A percentile compares a stretch with the other conserved stretches of the same genome.
phyloP scores from a whole-genome alignment of 768 basidiomycete species.

The Boletus vermiculosoides region DNA sequence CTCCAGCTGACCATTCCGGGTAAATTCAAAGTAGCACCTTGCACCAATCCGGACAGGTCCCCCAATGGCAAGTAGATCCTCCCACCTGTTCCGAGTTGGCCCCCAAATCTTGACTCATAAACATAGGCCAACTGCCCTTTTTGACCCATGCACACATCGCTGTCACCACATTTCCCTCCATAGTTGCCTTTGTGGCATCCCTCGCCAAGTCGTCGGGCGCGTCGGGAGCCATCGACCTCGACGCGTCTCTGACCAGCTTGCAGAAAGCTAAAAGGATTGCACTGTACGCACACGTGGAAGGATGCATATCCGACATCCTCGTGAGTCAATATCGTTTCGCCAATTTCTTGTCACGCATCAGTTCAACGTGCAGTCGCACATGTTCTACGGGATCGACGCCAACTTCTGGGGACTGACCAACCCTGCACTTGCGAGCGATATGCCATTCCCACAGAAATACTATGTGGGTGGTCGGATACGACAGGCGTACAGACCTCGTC shows the following conservation, averaged over 20 bases:
- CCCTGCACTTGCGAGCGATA: conserved; percentile 52
- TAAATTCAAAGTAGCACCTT: conserved; percentile 60
- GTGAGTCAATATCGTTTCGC: conserved; percentile 42
- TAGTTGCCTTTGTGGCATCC: conserved; percentile 63
- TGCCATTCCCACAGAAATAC: conserved; percentile 69
- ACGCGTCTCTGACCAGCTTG: conserved; percentile 42
- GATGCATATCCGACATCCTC: conserved; percentile 66
- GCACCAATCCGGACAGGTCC: conserved; percentile 67
- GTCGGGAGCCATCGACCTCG: conserved; percentile 42
- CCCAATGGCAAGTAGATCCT: conserved; percentile 57
- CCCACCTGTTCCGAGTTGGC: not conserved
- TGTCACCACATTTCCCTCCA: conserved; percentile 55
- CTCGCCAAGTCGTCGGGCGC: conserved; percentile 36
- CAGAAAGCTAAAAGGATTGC: conserved; percentile 59
- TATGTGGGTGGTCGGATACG: conserved; percentile 69
- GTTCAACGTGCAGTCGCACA: conserved; percentile 49
- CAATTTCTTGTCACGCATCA: conserved; percentile 1
- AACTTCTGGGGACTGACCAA: conserved; percentile 64
- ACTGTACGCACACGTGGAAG: conserved; percentile 64
- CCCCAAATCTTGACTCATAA: conserved; percentile 1
- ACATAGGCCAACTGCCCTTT: conserved; percentile 69
- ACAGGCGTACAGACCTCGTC: conserved; percentile 49
- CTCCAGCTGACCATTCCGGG: conserved; percentile 69
- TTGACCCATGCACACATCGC: conserved; percentile 55
- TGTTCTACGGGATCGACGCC: conserved; percentile 55